These are phyloP conservation scores for Haplosporangium sp. DNA, from an alignment of 371 early-diverging fungal genomes.

Conservation along the genomic window DNA sequence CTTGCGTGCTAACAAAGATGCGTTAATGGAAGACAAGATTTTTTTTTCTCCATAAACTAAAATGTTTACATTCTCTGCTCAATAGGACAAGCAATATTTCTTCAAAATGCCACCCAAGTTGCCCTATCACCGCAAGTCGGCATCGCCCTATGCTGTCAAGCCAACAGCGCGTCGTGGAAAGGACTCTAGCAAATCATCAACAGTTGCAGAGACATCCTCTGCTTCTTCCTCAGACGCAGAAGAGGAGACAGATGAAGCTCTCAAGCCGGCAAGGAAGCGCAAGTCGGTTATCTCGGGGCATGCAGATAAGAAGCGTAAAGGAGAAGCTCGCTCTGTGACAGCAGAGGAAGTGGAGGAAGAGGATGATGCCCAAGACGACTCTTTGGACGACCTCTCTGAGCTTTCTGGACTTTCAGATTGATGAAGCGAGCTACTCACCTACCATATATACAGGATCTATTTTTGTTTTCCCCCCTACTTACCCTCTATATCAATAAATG, in stretches of 20 bases:
- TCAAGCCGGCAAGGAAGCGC: constrained; percentile 19
- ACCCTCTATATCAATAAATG: neutral
- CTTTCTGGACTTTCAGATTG: constrained; percentile 52
- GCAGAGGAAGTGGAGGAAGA: neutral
- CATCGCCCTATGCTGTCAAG: constrained; percentile 54
- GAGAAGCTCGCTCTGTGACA: neutral
- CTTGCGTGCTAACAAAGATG: too few species aligned
- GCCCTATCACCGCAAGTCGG: constrained; percentile 60
- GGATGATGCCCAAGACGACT: constrained; percentile 32
- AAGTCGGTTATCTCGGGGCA: constrained; percentile 17
- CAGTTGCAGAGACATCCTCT: constrained; percentile 5
- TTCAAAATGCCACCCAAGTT: constrained; percentile 74
- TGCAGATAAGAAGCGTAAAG: constrained; percentile 40
- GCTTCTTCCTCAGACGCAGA: constrained; percentile 38
- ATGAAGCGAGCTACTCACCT: neutral
- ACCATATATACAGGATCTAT: neutral
- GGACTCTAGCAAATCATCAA: constrained; percentile 33
- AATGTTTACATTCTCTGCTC: neutral
- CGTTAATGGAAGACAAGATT: neutral
- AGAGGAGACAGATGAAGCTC: constrained; percentile 15
- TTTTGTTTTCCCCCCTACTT: neutral
- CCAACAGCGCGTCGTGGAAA: constrained; percentile 35
- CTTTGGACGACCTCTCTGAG: constrained; percentile 53
- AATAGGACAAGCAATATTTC: constrained; percentile 71
- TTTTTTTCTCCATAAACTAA: neutral